Conservation (phyloP, 805 yeast species). For the Ogataea corticis region DNA sequence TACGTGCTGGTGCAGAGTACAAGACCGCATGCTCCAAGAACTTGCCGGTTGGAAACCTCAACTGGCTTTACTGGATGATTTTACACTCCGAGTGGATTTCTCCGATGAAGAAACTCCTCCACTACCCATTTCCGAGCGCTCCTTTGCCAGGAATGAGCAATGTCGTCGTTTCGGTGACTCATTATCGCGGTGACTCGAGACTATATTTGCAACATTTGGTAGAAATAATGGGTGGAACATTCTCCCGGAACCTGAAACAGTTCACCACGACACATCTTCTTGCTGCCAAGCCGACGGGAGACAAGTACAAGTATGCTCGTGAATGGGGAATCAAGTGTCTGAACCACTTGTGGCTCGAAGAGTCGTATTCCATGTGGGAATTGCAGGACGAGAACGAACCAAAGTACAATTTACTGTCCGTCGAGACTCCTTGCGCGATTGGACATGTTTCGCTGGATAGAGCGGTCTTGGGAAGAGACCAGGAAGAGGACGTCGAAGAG, state of each 20-base stretch:
- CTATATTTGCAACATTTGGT: slow-evolving; percentile 65
- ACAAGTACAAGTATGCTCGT: slow-evolving; percentile 71
- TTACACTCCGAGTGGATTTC: slow-evolving; percentile 53
- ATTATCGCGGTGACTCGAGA: slow-evolving; percentile 85
- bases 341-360: slow-evolving; percentile 89
- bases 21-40: slow-evolving; percentile 42
- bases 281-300: slow-evolving; percentile 66
- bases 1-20: slow-evolving; percentile 59
- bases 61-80: slow-evolving; percentile 75
- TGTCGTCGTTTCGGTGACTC: slow-evolving; percentile 67
- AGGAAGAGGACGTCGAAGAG: slow-evolving; percentile 24
- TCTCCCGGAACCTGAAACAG: slow-evolving; percentile 61
- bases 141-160: slow-evolving; percentile 56
- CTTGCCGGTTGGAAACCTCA: slow-evolving; percentile 59
- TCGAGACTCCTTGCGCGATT: slow-evolving; percentile 45
- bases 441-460: slow-evolving; percentile 50
- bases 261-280: slow-evolving; percentile 70
- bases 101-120: slow-evolving; percentile 56
- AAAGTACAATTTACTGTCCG: slow-evolving; percentile 47
- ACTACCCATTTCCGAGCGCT: slow-evolving; percentile 62
- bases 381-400: slow-evolving; percentile 45
- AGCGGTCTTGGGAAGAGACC: slow-evolving; percentile 42
- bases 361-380: slow-evolving; percentile 65
- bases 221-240: slow-evolving; percentile 70
- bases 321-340: slow-evolving; percentile 68